These are phyloP conservation scores for Tilletia horrida DNA, from an alignment of 1,284 basidiomycete genomes.

Conservation along the genomic window DNA sequence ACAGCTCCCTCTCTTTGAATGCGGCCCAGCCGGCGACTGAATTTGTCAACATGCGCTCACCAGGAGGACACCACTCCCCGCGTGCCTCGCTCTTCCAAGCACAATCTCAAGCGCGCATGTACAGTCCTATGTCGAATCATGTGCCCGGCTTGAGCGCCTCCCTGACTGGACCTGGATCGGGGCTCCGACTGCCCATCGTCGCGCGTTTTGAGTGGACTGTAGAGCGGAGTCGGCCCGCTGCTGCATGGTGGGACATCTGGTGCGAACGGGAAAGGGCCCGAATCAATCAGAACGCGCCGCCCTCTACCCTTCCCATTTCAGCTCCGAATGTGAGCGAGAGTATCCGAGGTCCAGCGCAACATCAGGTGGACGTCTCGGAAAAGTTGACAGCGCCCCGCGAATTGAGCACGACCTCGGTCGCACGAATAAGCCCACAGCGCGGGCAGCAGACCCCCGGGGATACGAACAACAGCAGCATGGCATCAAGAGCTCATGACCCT, in stretches of 20 bases:
- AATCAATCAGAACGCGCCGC: not conserved
- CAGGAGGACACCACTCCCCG: not conserved
- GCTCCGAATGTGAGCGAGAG: too few relatives aligned
- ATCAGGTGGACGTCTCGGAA: too few relatives aligned
- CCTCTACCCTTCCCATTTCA: too few relatives aligned
- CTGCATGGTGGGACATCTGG: slow-evolving; percentile 46
- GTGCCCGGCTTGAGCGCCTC: slow-evolving; percentile 25
- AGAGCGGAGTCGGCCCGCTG: slow-evolving; percentile 33
- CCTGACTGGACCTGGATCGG: not conserved
- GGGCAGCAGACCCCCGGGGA: too few relatives aligned
- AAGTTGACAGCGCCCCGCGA: too few relatives aligned
- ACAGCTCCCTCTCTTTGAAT: slow-evolving; percentile 1
- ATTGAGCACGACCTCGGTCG: too few relatives aligned
- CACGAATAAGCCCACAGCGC: too few relatives aligned
- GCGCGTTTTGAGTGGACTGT: slow-evolving; percentile 50
- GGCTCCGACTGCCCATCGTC: slow-evolving; percentile 42
- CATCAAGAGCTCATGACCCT: not conserved
- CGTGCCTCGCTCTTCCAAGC: slow-evolving; percentile 11
- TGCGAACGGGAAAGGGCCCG: slow-evolving; percentile 18
- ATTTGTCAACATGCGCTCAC: not conserved
- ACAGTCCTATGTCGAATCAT: slow-evolving; percentile 23
- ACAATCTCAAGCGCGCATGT: slow-evolving; percentile 18
- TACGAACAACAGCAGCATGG: too few relatives aligned
- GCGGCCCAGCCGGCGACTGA: not conserved
- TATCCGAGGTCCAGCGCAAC: too few relatives aligned